A percentile compares a stretch with the other conserved stretches of the same genome.
phyloP scores from a whole-genome alignment of 805 yeast genomes.

The Diddensiella transvaalensis region DNA sequence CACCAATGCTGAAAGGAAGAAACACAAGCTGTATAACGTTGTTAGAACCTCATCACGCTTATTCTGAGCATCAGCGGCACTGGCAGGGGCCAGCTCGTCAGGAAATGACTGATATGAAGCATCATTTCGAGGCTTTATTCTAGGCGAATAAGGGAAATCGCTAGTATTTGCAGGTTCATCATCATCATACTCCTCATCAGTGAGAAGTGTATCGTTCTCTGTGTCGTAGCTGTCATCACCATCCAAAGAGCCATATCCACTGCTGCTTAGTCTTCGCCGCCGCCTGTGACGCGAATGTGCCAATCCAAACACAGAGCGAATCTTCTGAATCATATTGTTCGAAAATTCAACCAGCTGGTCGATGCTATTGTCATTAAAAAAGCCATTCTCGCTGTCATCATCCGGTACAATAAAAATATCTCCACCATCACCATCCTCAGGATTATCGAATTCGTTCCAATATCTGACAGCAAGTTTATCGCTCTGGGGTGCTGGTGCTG shows the following conservation, averaged over 20 bases:
- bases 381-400: constrained; percentile 33
- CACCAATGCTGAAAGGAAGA: constrained; percentile 40
- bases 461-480: constrained; percentile 38
- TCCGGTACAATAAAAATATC: constrained; percentile 34
- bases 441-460: constrained; percentile 69
- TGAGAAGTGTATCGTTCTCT: constrained; percentile 5
- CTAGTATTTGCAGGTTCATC: constrained; percentile 9
- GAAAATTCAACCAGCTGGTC: constrained; percentile 33
- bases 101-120: constrained; percentile 8
- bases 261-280: constrained; percentile 16
- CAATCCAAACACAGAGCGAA: constrained; percentile 17
- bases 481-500: constrained; percentile 2
- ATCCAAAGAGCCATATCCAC: constrained; percentile 8
- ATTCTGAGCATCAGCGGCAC: constrained; percentile 4
- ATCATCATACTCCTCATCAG: constrained; percentile 10
- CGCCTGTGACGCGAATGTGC: not conserved
- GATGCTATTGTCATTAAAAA: constrained; percentile 29
- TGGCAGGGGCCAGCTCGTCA: constrained; percentile 9
- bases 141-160: constrained; percentile 12
- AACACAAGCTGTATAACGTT: constrained; percentile 42
- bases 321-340: constrained; percentile 25
- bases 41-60: constrained; percentile 43
- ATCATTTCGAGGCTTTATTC: constrained; percentile 12
- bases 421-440: constrained; percentile 46
- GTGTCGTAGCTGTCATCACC: constrained; percentile 13